These are phyloP conservation scores for Acanthamoeba healyi DNA, from an alignment of 208 protist species.

Conservation along the genomic window DNA sequence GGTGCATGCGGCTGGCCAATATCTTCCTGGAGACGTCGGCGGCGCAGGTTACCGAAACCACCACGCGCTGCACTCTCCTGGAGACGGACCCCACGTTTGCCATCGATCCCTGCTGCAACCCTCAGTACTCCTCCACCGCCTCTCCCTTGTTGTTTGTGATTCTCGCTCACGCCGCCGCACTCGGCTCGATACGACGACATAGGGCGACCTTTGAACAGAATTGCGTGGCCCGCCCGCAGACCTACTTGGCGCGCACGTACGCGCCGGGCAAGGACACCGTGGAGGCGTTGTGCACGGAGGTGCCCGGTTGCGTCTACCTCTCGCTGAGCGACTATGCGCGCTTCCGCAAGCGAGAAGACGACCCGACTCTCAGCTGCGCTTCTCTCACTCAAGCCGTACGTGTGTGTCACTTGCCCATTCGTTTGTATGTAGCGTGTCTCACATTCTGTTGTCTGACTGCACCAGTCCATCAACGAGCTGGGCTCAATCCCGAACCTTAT, in stretches of 20 bases:
- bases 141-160: background rate
- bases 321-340: conserved; percentile 12
- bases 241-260: background rate
- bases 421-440: background rate
- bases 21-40: background rate
- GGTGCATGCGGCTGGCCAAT: background rate
- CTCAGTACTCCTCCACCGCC: background rate
- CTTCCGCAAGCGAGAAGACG: background rate
- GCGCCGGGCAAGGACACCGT: background rate
- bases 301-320: conserved; percentile 51
- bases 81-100: background rate
- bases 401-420: background rate
- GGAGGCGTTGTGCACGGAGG: background rate
- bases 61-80: background rate
- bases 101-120: background rate
- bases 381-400: background rate
- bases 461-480: background rate
- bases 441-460: background rate
- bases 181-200: too few relatives aligned
- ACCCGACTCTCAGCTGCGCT: background rate
- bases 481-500: background rate
- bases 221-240: background rate
- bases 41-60: background rate
- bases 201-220: background rate
- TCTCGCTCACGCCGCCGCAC: background rate